phyloP scores from a whole-genome alignment of 208 protist species.

The Leishmania major region DNA sequence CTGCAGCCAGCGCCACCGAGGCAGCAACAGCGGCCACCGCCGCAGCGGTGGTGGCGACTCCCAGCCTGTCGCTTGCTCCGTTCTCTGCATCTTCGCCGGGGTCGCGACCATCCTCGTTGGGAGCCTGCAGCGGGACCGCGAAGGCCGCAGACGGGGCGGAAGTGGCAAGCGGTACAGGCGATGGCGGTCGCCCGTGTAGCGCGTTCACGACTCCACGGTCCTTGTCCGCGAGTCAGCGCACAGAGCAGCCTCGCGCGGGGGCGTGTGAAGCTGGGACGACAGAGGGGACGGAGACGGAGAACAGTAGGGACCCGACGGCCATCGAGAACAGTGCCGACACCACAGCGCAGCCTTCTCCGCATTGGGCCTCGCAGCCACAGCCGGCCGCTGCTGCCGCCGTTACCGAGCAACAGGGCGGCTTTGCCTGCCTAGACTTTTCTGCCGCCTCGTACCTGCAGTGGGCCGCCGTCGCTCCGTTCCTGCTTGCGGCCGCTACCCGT shows the following conservation, averaged over 20 bases:
- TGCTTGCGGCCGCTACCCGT: slow-evolving; percentile 48
- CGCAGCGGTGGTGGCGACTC: neutral
- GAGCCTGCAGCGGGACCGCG: neutral
- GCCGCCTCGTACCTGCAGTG: slow-evolving; percentile 61
- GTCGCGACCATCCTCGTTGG: neutral
- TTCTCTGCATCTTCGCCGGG: neutral
- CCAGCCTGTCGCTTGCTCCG: neutral
- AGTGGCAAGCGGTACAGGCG: neutral
- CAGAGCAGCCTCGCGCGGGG: neutral
- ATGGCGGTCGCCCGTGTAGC: slow-evolving; percentile 12
- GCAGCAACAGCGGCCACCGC: neutral
- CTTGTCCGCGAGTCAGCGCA: slow-evolving; percentile 8
- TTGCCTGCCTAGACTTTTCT: slow-evolving; percentile 66
- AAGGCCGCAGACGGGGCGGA: neutral
- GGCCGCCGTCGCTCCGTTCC: slow-evolving; percentile 58
- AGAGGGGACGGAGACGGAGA: neutral
- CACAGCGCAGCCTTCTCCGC: neutral
- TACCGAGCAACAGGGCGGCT: slow-evolving; percentile 26
- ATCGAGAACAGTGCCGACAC: neutral
- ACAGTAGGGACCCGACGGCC: neutral
- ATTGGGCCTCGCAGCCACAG: neutral
- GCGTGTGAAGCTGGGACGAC: neutral
- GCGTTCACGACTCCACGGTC: slow-evolving; percentile 13
- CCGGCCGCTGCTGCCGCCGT: neutral
- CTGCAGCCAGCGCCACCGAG: neutral